A percentile compares a stretch with the other conserved stretches of the same genome.
These are phyloP conservation scores for Endothia cerciana DNA, from an alignment of 2,329 filamentous ascomycete genomes.

Conservation along the genomic window DNA sequence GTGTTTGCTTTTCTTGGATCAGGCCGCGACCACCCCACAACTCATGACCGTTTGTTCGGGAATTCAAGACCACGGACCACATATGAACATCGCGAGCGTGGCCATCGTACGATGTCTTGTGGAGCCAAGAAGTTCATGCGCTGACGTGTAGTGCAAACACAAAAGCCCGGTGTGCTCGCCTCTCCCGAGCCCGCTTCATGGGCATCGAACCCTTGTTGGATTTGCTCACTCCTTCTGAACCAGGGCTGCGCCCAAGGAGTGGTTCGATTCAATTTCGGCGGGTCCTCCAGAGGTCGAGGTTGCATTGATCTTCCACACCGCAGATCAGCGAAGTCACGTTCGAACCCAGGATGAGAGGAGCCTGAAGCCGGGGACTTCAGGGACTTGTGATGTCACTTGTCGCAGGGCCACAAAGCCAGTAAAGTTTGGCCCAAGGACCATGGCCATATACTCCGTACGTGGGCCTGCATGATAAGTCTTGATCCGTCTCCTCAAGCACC, in stretches of 20 bases:
- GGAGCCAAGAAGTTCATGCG: slow-evolving; percentile 6
- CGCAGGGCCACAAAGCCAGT: neutral
- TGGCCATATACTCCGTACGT: neutral
- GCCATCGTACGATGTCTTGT: slow-evolving; percentile 27
- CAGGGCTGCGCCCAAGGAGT: neutral
- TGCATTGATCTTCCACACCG: slow-evolving; percentile 7
- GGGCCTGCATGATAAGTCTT: neutral
- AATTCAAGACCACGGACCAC: slow-evolving; percentile 1
- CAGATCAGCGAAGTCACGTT: slow-evolving; percentile 1
- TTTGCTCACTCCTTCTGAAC: neutral
- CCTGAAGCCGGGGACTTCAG: neutral
- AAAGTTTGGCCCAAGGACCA: neutral
- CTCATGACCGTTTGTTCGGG: neutral
- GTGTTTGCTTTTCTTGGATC: neutral
- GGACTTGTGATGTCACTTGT: neutral
- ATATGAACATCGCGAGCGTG: slow-evolving; percentile 6
- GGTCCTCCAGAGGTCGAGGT: neutral
- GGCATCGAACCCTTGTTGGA: neutral
- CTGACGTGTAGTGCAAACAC: neutral
- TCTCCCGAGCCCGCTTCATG: neutral
- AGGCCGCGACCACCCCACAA: neutral
- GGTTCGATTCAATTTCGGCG: neutral
- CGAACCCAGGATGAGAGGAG: neutral
- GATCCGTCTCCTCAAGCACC: neutral
- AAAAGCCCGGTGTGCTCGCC: neutral